These are phyloP conservation scores for Gnetum montanum DNA, from an alignment of 75 land plant genomes.

Conservation along the genomic window DNA sequence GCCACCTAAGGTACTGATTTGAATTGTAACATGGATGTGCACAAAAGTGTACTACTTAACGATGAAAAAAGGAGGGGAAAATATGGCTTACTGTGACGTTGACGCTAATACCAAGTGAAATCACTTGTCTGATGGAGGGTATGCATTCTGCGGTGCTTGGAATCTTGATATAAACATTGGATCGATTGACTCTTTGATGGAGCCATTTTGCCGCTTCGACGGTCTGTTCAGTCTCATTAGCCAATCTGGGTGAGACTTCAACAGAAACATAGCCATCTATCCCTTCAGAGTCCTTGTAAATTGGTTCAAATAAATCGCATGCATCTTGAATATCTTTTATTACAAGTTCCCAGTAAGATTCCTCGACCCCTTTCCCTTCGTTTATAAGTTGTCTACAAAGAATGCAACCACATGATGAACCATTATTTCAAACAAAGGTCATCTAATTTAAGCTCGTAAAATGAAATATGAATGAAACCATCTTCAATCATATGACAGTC, in stretches of 20 bases:
- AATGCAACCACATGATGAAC: not conserved
- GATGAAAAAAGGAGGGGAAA: too few relatives aligned
- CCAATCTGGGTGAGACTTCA: constrained; percentile 94
- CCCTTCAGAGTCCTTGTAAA: constrained; percentile 74
- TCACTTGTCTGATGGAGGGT: constrained; percentile 65
- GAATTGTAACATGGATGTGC: too few relatives aligned
- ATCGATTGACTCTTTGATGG: constrained; percentile 61
- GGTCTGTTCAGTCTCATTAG: constrained; percentile 70
- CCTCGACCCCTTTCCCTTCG: constrained; percentile 69
- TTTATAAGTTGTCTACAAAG: constrained; percentile 65
- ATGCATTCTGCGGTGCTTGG: constrained; percentile 90
- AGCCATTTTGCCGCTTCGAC: constrained; percentile 94
- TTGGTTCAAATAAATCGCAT: constrained; percentile 74
- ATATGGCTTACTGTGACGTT: constrained; percentile 81
- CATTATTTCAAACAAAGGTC: too few relatives aligned
- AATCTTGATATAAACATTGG: constrained; percentile 88
- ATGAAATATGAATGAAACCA: too few relatives aligned
- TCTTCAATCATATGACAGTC: too few relatives aligned
- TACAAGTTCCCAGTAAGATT: constrained; percentile 91
- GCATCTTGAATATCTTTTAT: constrained; percentile 97
- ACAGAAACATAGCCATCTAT: constrained; percentile 96
- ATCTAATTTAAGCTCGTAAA: too few relatives aligned
- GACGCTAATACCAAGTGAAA: constrained; percentile 78
- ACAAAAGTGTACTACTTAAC: too few relatives aligned
- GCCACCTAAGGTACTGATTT: too few relatives aligned